A percentile compares a stretch with the other conserved stretches of the same genome.
Evolutionary conservation across 352 stramenopile species (phyloP).

Genomic region (Phytophthora macrochlamydospora): DNA sequence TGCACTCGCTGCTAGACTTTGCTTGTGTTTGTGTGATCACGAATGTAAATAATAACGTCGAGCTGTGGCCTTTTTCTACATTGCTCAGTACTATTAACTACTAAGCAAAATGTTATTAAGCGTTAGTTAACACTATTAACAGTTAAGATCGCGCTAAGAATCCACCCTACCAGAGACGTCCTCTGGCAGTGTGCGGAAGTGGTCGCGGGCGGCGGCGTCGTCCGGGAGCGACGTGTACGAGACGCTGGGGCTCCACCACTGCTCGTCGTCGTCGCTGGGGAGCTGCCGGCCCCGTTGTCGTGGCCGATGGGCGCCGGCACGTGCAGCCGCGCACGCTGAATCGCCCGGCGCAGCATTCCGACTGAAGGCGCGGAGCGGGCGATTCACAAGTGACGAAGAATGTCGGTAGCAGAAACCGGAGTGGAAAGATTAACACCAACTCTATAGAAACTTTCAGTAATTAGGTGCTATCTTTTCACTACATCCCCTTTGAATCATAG

Average conservation of each 20-base stretch:
- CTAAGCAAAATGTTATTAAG: no score
- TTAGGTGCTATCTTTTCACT: no score
- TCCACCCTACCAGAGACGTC: constrained; percentile 40
- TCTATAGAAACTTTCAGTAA: no score
- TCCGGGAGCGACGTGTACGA: constrained; percentile 46
- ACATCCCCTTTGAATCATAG: no score
- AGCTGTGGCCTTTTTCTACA: no score
- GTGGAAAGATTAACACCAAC: not conserved
- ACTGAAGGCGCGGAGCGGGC: not conserved
- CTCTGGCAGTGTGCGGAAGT: constrained; percentile 30
- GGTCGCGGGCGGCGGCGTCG: constrained; percentile 32
- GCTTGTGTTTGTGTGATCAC: no score
- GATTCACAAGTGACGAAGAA: not conserved
- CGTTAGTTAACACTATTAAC: no score
- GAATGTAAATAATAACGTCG: no score
- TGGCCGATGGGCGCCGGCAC: constrained; percentile 61
- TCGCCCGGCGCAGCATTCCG: constrained; percentile 63
- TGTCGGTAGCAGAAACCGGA: not conserved
- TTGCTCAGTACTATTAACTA: no score
- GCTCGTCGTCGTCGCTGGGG: constrained; percentile 31
- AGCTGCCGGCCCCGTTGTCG: constrained; percentile 51
- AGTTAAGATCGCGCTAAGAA: no score
- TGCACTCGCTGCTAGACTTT: no score
- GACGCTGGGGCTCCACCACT: constrained; percentile 38
- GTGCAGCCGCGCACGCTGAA: constrained; percentile 61